Conservation (phyloP, 495 filamentous ascomycete species). For the Tuber magnatum region DNA sequence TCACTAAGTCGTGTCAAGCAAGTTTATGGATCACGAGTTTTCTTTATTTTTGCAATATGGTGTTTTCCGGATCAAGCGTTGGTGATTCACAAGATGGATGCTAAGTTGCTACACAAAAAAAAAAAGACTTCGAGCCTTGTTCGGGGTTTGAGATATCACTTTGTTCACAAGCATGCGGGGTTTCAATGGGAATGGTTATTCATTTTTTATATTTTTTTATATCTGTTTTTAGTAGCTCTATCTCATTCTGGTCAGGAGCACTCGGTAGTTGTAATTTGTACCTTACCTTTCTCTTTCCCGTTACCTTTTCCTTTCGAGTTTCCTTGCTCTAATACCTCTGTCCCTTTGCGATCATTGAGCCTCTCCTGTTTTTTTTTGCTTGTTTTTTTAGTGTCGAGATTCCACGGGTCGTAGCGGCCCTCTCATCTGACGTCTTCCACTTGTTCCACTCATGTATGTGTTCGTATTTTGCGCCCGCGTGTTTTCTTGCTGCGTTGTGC, state of each 20-base stretch:
- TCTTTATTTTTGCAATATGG: conserved; percentile 31
- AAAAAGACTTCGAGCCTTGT: conserved; percentile 12
- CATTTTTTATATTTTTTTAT: conserved; percentile 3
- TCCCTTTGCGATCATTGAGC: background rate
- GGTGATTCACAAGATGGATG: conserved; percentile 31
- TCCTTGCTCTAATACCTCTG: conserved; percentile 2
- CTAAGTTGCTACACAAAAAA: conserved; percentile 27
- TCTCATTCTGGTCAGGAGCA: conserved; percentile 10
- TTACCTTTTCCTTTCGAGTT: conserved; percentile 1
- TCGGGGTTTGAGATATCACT: conserved; percentile 9
- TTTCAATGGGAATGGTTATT: conserved; percentile 8
- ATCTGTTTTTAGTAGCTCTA: background rate
- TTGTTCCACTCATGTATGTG: background rate
- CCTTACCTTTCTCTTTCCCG: conserved; percentile 3
- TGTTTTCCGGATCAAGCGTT: conserved; percentile 34
- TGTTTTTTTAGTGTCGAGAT: background rate
- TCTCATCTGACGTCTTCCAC: background rate
- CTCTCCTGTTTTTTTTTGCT: background rate
- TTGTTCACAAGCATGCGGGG: conserved; percentile 5
- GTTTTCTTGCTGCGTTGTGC: background rate
- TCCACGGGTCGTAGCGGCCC: background rate
- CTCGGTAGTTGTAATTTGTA: conserved; percentile 10
- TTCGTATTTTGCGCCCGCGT: background rate
- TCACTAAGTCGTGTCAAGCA: conserved; percentile 25
- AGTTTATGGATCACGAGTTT: conserved; percentile 37